phyloP scores from a whole-genome alignment of 176 grass and related monocot species.

The Eragrostis nindensis region DNA sequence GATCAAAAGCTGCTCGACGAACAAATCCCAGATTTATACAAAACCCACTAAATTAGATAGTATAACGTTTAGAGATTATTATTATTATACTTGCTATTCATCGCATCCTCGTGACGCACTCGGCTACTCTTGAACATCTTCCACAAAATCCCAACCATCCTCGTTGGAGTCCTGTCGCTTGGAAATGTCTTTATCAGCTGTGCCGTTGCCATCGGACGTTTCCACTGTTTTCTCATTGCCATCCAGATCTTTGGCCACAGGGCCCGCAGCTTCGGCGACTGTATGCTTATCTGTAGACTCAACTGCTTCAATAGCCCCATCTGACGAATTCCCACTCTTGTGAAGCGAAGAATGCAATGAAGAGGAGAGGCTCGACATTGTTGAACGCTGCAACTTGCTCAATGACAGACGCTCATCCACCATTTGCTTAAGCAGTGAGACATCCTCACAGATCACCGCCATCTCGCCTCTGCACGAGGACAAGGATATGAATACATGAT shows the following conservation, averaged over 20 bases:
- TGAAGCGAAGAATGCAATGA: constrained; percentile 48
- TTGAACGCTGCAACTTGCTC: constrained; percentile 51
- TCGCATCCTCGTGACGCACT: not conserved
- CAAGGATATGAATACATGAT: constrained; percentile 21
- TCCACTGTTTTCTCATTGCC: not conserved
- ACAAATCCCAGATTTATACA: not conserved
- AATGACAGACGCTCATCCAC: constrained; percentile 48
- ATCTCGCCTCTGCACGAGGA: constrained; percentile 59
- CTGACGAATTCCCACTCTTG: constrained; percentile 43
- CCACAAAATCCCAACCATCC: constrained; percentile 56
- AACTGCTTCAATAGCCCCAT: constrained; percentile 3
- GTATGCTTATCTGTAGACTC: constrained; percentile 42
- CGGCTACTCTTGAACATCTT: constrained; percentile 19
- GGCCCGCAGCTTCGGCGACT: constrained; percentile 18
- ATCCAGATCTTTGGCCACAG: not conserved
- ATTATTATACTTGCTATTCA: constrained; percentile 17
- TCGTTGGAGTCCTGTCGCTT: constrained; percentile 22
- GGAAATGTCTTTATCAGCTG: not conserved
- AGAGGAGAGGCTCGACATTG: constrained; percentile 51
- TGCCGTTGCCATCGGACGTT: constrained; percentile 4
- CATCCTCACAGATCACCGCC: constrained; percentile 55
- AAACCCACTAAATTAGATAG: constrained; percentile 11
- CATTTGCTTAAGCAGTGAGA: constrained; percentile 52
- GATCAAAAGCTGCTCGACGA: not conserved
- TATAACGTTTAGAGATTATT: not conserved